Base-by-base conservation (phyloP, 2,329 filamentous ascomycete genomes). In the Botryosphaeria agaves region DNA sequence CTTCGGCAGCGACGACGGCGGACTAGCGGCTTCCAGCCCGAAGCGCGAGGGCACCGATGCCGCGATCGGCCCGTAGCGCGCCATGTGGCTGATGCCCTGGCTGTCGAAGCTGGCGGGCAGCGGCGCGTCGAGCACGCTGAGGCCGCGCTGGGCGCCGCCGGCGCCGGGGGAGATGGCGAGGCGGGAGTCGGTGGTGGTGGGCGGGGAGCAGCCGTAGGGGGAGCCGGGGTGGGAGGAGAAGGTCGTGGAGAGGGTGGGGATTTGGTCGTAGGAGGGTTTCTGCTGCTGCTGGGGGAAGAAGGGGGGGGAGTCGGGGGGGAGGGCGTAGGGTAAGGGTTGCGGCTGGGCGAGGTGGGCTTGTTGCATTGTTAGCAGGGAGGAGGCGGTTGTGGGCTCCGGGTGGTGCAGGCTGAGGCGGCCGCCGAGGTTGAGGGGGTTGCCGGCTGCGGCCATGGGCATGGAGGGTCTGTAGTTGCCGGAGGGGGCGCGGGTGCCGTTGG, bases 51-150 rank as follows among this genome's bases (percentile, higher is more conserved):
- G 89, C 7, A 95, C 80, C 0, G 87, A 95, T 0, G 85, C 82
- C 5, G 87, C 85, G 53, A 91, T 84, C 0, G 85, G 83, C 0
- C 81, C 89, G 49, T 85, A 84, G 35, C 83, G 73, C 12, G 87
- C 85, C 37, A 83, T 84, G 50, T 87, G 81, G 7, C 85, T 94
- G 31, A 94, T 81, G 29, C 85, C 87, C 46, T 94, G 89, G 43
- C 84, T 92, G 54, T 95, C 89, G 51, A 95, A 94, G 0, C 87
- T 95, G 6, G 85, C 82, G 1, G 89, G 89, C 6, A 95, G 68
- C 11, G 83, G 84, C 2, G 84, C 89, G 56, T 95, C 87, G 38
- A 94, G 68, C 9, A 91, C 81, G n/a, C 81, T 89, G n/a, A 93
- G 76, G 31, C 72, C 71, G 41, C 64, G 66, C 30, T 72, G 39